These are phyloP conservation scores for Epichloe sylvatica DNA, from an alignment of 2,329 filamentous ascomycete species.

Conservation along the genomic window DNA sequence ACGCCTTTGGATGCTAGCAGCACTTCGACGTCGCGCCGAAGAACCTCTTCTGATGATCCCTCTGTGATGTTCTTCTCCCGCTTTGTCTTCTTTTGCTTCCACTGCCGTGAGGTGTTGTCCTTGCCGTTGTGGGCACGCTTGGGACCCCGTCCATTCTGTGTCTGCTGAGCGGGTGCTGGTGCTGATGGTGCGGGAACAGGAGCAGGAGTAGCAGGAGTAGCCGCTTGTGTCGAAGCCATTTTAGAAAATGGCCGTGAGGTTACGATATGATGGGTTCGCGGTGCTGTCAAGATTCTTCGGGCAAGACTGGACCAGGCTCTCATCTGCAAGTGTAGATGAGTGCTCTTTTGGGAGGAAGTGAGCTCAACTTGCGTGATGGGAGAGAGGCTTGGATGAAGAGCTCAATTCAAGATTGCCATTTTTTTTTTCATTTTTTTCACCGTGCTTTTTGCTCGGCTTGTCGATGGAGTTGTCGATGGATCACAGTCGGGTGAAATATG, in stretches of 20 bases:
- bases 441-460: background rate
- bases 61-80: slow-evolving; percentile 45
- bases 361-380: too few species aligned
- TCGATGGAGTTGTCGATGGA: too few species aligned
- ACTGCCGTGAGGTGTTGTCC: slow-evolving; percentile 8
- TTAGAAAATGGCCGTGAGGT: slow-evolving; percentile 1
- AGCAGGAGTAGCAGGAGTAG: background rate
- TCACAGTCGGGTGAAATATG: background rate
- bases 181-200: background rate
- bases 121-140: slow-evolving; percentile 4
- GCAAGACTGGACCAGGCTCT: slow-evolving; percentile 4
- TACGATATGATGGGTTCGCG: background rate
- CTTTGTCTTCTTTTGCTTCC: slow-evolving; percentile 39
- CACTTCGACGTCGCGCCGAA: slow-evolving; percentile 47
- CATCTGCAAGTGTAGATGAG: slow-evolving; percentile 5
- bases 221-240: slow-evolving; percentile 7
- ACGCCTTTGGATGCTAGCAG: slow-evolving; percentile 32
- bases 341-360: too few species aligned
- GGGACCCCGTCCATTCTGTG: slow-evolving; percentile 1
- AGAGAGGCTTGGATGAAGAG: background rate
- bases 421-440: background rate
- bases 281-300: background rate
- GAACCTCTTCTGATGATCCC: slow-evolving; percentile 52
- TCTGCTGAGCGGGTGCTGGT: background rate
- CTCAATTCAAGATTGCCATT: background rate